phyloP scores from a whole-genome alignment of 169 alveolate genomes.

The Plasmodium cynomolgi region DNA sequence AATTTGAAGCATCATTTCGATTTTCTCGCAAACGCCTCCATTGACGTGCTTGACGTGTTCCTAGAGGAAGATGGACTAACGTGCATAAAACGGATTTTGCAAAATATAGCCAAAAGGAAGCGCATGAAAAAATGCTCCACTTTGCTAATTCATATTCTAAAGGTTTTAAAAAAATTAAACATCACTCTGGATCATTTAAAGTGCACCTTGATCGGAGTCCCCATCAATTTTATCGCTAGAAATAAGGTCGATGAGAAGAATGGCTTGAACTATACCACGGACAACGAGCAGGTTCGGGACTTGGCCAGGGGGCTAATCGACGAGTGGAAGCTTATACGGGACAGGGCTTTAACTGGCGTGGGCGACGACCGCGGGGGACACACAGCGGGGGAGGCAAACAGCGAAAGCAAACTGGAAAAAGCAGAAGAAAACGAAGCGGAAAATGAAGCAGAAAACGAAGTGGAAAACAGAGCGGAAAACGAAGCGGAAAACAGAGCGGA shows the following conservation, averaged over 20 bases:
- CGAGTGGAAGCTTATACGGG: slow-evolving; percentile 58
- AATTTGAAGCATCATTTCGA: slow-evolving; percentile 28
- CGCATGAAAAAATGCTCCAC: slow-evolving; percentile 36
- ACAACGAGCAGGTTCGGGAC: slow-evolving; percentile 3
- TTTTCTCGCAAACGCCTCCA: background rate
- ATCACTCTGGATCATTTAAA: slow-evolving; percentile 46
- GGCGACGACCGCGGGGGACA: background rate
- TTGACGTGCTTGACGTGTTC: slow-evolving; percentile 17
- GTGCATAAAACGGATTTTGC: slow-evolving; percentile 39
- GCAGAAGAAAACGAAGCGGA: background rate
- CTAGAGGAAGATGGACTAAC: slow-evolving; percentile 36
- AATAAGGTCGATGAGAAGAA: slow-evolving; percentile 42
- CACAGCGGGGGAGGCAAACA: background rate
- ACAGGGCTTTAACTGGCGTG: slow-evolving; percentile 12
- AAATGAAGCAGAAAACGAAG: background rate
- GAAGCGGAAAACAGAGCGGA: too few species aligned
- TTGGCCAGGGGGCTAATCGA: slow-evolving; percentile 25
- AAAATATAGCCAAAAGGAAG: slow-evolving; percentile 39
- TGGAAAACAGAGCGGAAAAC: background rate
- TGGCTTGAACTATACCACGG: slow-evolving; percentile 20
- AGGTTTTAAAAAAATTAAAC: slow-evolving; percentile 37
- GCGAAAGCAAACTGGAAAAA: background rate
- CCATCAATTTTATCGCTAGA: slow-evolving; percentile 58
- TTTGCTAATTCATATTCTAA: slow-evolving; percentile 27
- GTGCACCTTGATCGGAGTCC: slow-evolving; percentile 49